phyloP scores from a whole-genome alignment of 441 rosid genomes.

The Melastoma candidum region DNA sequence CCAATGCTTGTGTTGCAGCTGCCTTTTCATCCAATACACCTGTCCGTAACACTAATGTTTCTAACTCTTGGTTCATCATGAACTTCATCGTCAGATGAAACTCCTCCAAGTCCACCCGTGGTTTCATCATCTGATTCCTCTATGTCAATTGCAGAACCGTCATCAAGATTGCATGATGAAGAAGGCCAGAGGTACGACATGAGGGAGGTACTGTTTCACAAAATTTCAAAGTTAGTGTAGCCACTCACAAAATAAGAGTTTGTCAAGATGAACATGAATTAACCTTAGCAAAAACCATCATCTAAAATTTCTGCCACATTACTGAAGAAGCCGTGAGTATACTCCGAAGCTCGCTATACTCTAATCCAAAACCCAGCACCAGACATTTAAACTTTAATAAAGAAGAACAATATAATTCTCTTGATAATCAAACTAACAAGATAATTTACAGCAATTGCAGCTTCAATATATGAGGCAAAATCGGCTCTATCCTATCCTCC shows the following conservation, averaged over 20 bases:
- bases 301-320: constrained; percentile 91
- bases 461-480: constrained; percentile 84
- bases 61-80: constrained; percentile 92
- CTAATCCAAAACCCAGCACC: constrained; percentile 81
- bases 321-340: constrained; percentile 97
- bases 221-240: not conserved
- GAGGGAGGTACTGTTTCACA: constrained; percentile 78
- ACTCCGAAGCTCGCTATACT: constrained; percentile 97
- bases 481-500: constrained; percentile 75
- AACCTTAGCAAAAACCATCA: constrained; percentile 84
- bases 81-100: constrained; percentile 99
- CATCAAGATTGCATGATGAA: constrained; percentile 97
- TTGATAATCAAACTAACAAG: constrained; percentile 14
- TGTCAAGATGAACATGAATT: not conserved
- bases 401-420: constrained; percentile 4
- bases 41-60: constrained; percentile 93
- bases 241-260: too few relatives aligned
- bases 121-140: constrained; percentile 92
- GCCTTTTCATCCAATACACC: constrained; percentile 99
- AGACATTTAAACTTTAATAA: constrained; percentile 9
- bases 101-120: constrained; percentile 79
- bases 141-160: constrained; percentile 92
- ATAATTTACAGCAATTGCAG: constrained; percentile 80
- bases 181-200: constrained; percentile 75
- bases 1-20: constrained; percentile 99